phyloP scores from a whole-genome alignment of 768 basidiomycete species.

The Leccinum imitatum region DNA sequence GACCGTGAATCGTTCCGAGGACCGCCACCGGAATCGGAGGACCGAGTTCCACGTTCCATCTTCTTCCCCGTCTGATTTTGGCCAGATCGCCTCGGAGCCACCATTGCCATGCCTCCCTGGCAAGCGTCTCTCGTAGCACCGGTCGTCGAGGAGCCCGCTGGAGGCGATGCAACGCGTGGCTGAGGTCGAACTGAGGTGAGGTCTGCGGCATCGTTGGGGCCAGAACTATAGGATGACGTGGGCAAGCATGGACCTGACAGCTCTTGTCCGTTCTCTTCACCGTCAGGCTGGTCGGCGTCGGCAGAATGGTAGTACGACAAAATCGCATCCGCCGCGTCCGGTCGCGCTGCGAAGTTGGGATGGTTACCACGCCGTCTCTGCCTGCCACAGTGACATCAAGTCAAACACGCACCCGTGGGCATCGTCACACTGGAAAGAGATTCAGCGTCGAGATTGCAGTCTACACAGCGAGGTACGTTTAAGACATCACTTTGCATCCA shows the following conservation, averaged over 20 bases:
- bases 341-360: conserved; percentile 9
- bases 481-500: conserved; percentile 3
- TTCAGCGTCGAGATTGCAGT: background rate
- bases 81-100: conserved; percentile 30
- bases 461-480: conserved; percentile 12
- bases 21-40: conserved; percentile 28
- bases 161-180: conserved; percentile 25
- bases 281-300: conserved; percentile 27
- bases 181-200: conserved; percentile 17
- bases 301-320: conserved; percentile 58
- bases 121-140: conserved; percentile 49
- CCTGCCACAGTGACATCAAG: background rate
- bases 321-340: conserved; percentile 45
- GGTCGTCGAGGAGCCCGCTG: conserved; percentile 28
- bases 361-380: background rate
- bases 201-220: conserved; percentile 41
- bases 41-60: conserved; percentile 11
- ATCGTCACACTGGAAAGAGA: background rate
- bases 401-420: conserved; percentile 16
- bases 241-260: conserved; percentile 15
- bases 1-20: conserved; percentile 32
- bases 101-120: conserved; percentile 60
- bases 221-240: conserved; percentile 32
- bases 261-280: conserved; percentile 26
- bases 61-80: conserved; percentile 28